These are phyloP conservation scores for Curvularia sp. DNA, from an alignment of 2,329 filamentous ascomycete species.

Conservation along the genomic window DNA sequence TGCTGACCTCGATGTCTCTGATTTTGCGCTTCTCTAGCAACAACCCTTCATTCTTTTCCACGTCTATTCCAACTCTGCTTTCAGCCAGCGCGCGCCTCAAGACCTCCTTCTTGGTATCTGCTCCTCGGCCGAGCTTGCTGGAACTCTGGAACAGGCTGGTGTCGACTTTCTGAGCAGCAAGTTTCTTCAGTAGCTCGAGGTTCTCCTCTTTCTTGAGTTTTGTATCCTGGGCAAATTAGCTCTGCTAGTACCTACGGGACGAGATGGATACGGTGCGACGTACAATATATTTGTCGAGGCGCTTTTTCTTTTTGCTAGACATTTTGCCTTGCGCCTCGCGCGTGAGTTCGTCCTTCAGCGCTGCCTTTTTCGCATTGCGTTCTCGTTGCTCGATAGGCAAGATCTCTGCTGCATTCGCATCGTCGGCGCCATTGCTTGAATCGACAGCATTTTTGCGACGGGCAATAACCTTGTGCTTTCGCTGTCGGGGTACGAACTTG, in stretches of 20 bases:
- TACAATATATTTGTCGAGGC: constrained; percentile 73
- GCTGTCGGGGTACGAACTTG: constrained; percentile 60
- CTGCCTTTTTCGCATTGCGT: constrained; percentile 60
- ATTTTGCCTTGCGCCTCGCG: constrained; percentile 63
- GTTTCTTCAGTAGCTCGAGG: constrained; percentile 79
- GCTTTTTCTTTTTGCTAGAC: constrained; percentile 70
- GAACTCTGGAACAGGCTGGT: constrained; percentile 82
- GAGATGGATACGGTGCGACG: constrained; percentile 22
- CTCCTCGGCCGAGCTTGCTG: constrained; percentile 71
- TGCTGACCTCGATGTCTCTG: constrained; percentile 33
- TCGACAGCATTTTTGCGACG: constrained; percentile 57
- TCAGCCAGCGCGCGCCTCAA: constrained; percentile 70
- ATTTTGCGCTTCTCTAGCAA: constrained; percentile 58
- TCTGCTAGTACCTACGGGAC: neutral
- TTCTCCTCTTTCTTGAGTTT: constrained; percentile 97
- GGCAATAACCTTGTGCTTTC: constrained; percentile 70
- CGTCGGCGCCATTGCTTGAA: constrained; percentile 51
- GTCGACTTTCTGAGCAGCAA: constrained; percentile 80
- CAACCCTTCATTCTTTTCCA: constrained; percentile 61
- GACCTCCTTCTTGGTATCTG: constrained; percentile 75
- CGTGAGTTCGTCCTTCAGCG: constrained; percentile 62
- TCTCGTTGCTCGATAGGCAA: constrained; percentile 60
- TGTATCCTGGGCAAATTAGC: constrained; percentile 65
- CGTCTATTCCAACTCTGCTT: constrained; percentile 67
- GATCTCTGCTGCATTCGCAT: constrained; percentile 63